phyloP scores from a whole-genome alignment of 192 early-diverging fungal species.

The Fimicolochytrium jonesii region DNA sequence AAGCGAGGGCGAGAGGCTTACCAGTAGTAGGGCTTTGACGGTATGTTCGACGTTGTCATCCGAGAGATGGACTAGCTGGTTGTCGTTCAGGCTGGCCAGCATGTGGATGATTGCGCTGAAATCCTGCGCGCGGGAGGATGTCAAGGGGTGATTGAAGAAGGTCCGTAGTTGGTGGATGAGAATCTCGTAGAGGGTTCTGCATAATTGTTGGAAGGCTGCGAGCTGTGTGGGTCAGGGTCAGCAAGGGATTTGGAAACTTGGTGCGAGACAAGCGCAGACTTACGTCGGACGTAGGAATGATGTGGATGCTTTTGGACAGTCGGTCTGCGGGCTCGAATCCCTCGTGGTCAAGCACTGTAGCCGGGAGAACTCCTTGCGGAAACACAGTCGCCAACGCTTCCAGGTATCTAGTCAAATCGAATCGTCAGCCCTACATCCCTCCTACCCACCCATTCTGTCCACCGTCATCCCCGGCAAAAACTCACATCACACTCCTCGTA shows the following conservation, averaged over 20 bases:
- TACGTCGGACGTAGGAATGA: too few species aligned
- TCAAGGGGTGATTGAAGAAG: conserved; percentile 30
- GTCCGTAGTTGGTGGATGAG: conserved; percentile 20
- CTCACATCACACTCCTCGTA: conserved; percentile 22
- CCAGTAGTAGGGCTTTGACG: conserved; percentile 3
- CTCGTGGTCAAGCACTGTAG: not conserved
- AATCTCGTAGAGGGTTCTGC: not conserved
- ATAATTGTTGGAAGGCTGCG: conserved; percentile 7
- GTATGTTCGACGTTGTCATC: not conserved
- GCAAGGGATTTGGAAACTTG: not conserved
- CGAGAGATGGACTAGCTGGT: not conserved
- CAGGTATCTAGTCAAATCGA: conserved; percentile 14
- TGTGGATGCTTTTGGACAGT: not conserved
- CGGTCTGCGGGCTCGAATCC: conserved; percentile 4
- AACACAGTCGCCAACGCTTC: conserved; percentile 15
- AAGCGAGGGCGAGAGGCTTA: not conserved
- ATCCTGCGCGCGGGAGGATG: not conserved
- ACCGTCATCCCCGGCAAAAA: too few species aligned
- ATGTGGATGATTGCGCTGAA: conserved; percentile 5
- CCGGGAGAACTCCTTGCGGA: conserved; percentile 13
- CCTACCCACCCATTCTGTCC: too few species aligned
- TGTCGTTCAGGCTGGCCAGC: not conserved
- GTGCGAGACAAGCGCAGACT: too few species aligned
- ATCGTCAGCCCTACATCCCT: not conserved
- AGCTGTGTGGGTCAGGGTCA: conserved; percentile 7